Evolutionary conservation across 257 asterid genomes (phyloP).

Genomic region (Solanum medicagineum): DNA sequence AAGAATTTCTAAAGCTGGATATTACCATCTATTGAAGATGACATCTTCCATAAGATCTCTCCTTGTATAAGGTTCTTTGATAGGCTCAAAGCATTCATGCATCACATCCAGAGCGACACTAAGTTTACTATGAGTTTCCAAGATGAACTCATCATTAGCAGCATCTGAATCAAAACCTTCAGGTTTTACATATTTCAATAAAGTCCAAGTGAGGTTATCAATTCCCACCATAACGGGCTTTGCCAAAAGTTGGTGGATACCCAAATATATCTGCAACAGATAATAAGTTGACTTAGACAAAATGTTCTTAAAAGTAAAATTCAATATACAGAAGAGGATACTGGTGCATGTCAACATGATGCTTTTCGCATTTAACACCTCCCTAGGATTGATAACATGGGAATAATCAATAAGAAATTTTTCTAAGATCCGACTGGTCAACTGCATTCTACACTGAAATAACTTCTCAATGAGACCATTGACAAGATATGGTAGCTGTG

Average conservation of each 20-base stretch:
- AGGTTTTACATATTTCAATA: conserved; percentile 33
- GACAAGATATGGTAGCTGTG: not conserved
- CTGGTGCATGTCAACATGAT: not conserved
- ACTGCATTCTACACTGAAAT: not conserved
- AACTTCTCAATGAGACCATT: not conserved
- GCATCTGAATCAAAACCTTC: conserved; percentile 11
- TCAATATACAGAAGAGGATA: not conserved
- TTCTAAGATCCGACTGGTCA: not conserved
- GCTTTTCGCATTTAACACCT: not conserved
- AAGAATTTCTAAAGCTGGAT: not conserved
- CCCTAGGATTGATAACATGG: not conserved
- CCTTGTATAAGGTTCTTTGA: conserved; percentile 49
- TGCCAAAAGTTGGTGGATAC: conserved; percentile 41
- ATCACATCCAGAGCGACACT: conserved; percentile 56
- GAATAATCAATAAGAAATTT: not conserved
- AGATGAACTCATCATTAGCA: conserved; percentile 15
- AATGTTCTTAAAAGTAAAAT: not conserved
- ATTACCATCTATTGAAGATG: conserved; percentile 56
- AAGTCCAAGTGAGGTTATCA: conserved; percentile 54
- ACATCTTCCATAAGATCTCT: conserved; percentile 70
- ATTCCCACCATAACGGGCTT: conserved; percentile 36
- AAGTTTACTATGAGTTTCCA: conserved; percentile 49
- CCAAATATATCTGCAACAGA: conserved; percentile 45
- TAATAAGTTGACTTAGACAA: not conserved
- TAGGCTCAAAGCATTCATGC: conserved; percentile 81